Evolutionary conservation across 1,284 basidiomycete species (phyloP), one percentile per base, ranked within the genome.

Genomic region (Butyriboletus appendiculatus): DNA sequence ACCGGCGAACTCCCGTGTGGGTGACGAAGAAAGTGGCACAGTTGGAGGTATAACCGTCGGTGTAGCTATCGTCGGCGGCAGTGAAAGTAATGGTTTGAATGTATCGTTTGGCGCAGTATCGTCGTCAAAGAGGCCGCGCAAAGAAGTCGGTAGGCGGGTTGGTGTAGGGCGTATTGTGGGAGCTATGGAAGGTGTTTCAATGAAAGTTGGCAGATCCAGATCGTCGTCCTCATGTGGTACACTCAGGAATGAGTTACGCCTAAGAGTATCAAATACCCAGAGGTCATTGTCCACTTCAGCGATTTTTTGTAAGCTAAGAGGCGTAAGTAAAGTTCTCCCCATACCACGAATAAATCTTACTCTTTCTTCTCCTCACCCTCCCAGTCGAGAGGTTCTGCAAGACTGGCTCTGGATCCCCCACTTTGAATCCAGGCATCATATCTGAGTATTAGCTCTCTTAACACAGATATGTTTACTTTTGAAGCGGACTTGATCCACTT

Each of bases 401-500:
- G 76, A 69, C 91, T 94, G 37, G 85, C 85, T 44, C 94, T 81
- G 48, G 88, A 86, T 2, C 91, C 93, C 1, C 90, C 92, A 48
- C 82, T 82, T 64, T 93, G 85, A 46, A 90, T 76, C 91, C 92
- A 93, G 0, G 78, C 73, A 52, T 87, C 82, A 64, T 90, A 90
- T 32, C 88, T 84, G 28, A 82, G 73, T 45, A 98, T 82, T 40
- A 98, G 79, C 56, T 98, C 96, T 63, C 88, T 89, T n/a, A 99
- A 75, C 10, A 85, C 73, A 0, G 85, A 78, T 9, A 93, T 73
- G 0, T 86, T 82, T 4, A 82, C 76, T 75, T 92, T 96, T 33
- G 83, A 75, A 22, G 84, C 73, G 14, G 82, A 78, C 66, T 91
- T 94, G 63, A 98, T 95, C 95, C 96, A 99, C 65, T 92, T 96